A percentile compares a stretch with the other conserved stretches of the same genome.
These are phyloP conservation scores for Keqinozyma sinolaborantium DNA, from an alignment of 1,139 yeast species.

Conservation along the genomic window DNA sequence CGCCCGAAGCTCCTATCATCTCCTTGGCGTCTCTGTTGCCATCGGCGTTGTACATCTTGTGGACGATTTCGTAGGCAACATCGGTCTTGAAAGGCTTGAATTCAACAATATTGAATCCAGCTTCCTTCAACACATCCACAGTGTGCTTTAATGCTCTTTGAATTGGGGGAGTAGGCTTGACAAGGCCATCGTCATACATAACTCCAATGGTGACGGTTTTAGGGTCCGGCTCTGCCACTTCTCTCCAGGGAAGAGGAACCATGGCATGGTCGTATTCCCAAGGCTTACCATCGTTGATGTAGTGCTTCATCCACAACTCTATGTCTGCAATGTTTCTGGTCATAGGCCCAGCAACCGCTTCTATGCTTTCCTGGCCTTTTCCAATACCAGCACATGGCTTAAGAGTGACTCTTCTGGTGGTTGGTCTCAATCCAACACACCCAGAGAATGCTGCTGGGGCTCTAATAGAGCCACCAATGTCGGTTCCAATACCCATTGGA, in stretches of 20 bases:
- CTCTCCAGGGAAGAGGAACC: conserved; percentile 62
- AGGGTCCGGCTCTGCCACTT: conserved; percentile 43
- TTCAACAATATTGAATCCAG: conserved; percentile 31
- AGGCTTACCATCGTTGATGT: conserved; percentile 62
- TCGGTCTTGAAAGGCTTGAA: conserved; percentile 52
- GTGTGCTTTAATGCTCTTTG: conserved; percentile 26
- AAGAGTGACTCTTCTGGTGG: conserved; percentile 55
- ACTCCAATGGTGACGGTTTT: conserved; percentile 33
- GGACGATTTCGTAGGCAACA: conserved; percentile 50
- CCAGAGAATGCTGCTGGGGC: conserved; percentile 75
- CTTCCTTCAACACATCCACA: conserved; percentile 23
- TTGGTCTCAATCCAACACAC: conserved; percentile 64
- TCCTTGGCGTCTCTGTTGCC: conserved; percentile 55
- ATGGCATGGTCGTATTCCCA: conserved; percentile 61
- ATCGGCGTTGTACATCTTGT: conserved; percentile 52
- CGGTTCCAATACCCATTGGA: conserved; percentile 68
- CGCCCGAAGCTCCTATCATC: conserved; percentile 58
- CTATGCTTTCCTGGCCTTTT: conserved; percentile 56
- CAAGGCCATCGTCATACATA: conserved; percentile 37
- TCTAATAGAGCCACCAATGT: conserved; percentile 77
- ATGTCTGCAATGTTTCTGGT: conserved; percentile 62
- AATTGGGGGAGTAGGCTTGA: conserved; percentile 56
- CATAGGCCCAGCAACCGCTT: conserved; percentile 63
- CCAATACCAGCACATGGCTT: conserved; percentile 52
- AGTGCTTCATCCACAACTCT: conserved; percentile 54